phyloP scores from a whole-genome alignment of 257 asterid genomes.

The Fraxinus pennsylvanica region DNA sequence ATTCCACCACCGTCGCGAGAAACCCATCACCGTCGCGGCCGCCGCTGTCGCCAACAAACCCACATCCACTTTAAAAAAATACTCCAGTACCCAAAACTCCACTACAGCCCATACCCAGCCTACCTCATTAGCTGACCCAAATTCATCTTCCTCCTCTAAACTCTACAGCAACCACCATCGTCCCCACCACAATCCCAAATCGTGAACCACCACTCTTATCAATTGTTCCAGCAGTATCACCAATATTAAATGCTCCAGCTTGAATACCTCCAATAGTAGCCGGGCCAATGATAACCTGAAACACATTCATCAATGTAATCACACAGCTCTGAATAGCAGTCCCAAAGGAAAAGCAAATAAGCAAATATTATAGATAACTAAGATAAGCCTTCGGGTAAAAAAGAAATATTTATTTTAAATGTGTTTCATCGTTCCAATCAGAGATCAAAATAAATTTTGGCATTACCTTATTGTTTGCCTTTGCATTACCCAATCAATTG shows the following conservation, averaged over 20 bases:
- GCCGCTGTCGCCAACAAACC: no score
- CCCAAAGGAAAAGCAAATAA: neutral
- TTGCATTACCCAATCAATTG: conserved; percentile 94
- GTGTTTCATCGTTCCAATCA: neutral
- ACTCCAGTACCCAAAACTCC: no score
- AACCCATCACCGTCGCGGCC: no score
- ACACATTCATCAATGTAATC: conserved; percentile 18
- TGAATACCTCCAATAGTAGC: conserved; percentile 99
- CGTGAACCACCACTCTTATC: conserved; percentile 40
- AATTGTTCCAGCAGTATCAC: conserved; percentile 98
- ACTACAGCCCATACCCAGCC: no score
- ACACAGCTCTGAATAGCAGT: conserved; percentile 13
- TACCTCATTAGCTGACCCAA: no score
- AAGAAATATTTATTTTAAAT: neutral
- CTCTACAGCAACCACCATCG: no score
- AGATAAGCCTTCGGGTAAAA: neutral
- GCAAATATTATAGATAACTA: neutral
- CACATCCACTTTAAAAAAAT: no score
- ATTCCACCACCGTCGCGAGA: no score
- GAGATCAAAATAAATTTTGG: conserved; percentile 7
- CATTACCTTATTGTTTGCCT: conserved; percentile 89
- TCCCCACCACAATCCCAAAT: no score
- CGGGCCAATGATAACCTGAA: conserved; percentile 93
- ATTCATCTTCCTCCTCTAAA: no score
- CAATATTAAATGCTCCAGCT: conserved; percentile 99